phyloP scores from a whole-genome alignment of 441 rosid species.

The Populus hybrid region DNA sequence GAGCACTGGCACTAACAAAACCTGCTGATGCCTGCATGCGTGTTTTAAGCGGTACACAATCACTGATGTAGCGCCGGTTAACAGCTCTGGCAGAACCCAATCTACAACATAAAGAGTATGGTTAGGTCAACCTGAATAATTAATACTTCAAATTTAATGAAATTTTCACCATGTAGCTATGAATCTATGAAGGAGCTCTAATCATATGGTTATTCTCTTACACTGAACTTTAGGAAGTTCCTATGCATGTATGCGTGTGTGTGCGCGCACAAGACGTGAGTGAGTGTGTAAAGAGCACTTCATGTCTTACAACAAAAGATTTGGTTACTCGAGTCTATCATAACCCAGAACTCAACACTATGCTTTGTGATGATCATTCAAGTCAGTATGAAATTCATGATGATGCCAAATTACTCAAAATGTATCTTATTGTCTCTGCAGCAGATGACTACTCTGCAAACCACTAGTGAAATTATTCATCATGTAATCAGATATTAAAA shows the following conservation, averaged over 20 bases:
- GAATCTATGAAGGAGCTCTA: slow-evolving; percentile 2
- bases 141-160: not conserved
- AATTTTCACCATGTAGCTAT: not conserved
- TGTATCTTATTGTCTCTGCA: not conserved
- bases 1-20: slow-evolving; percentile 99
- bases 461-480: not conserved
- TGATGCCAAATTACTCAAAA: not conserved
- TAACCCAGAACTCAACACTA: not conserved
- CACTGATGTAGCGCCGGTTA: slow-evolving; percentile 93
- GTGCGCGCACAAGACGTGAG: too few species aligned
- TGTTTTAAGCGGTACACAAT: slow-evolving; percentile 82
- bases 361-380: not conserved
- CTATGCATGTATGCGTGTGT: too few species aligned
- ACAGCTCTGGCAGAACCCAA: slow-evolving; percentile 99
- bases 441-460: not conserved
- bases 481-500: slow-evolving; percentile 8
- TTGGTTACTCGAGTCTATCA: not conserved
- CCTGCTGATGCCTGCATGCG: slow-evolving; percentile 99
- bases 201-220: slow-evolving; percentile 2
- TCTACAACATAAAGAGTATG: slow-evolving; percentile 41
- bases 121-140: slow-evolving; percentile 15
- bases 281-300: not conserved
- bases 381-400: not conserved
- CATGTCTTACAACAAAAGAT: not conserved
- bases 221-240: not conserved